Conservation (phyloP, 768 basidiomycete genomes). For the Naganishia kalamii region DNA sequence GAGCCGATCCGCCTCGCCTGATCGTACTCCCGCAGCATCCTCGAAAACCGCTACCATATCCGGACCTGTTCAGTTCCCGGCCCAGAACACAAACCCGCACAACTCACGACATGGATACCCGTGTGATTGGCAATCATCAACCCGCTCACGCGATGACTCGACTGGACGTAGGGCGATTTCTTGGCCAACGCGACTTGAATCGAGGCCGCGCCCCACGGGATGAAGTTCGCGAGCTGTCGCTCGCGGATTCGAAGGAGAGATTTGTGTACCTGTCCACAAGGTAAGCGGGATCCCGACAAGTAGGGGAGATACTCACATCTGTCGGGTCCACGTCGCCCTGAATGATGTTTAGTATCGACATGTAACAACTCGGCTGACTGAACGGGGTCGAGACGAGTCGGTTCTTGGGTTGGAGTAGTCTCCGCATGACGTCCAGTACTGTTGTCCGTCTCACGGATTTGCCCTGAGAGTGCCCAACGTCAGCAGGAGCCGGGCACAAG, state of each 20-base stretch:
- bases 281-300: not conserved
- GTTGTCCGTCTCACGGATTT: conserved; percentile 94
- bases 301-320: conserved; percentile 58
- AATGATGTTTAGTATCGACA: conserved; percentile 96
- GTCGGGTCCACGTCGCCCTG: conserved; percentile 98
- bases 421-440: conserved; percentile 96
- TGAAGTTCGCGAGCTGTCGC: conserved; percentile 91
- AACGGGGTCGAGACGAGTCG: conserved; percentile 81
- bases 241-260: conserved; percentile 93
- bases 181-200: conserved; percentile 95
- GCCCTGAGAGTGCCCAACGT: conserved; percentile 54
- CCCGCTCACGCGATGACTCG: conserved; percentile 90
- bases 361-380: conserved; percentile 62
- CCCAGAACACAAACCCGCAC: not conserved
- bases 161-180: conserved; percentile 76
- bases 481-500: not conserved
- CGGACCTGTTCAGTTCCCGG: too few species aligned
- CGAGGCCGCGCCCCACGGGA: conserved; percentile 98
- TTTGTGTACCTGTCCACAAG: conserved; percentile 72
- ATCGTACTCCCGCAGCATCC: conserved; percentile 93
- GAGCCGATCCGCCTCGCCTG: conserved; percentile 78
- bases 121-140: conserved; percentile 99
- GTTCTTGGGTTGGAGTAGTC: conserved; percentile 94
- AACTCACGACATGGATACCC: conserved; percentile 84
- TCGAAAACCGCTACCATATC: conserved; percentile 81